These are phyloP conservation scores for Penicillium griseofulvum DNA, from an alignment of 2,329 filamentous ascomycete genomes.

Conservation along the genomic window DNA sequence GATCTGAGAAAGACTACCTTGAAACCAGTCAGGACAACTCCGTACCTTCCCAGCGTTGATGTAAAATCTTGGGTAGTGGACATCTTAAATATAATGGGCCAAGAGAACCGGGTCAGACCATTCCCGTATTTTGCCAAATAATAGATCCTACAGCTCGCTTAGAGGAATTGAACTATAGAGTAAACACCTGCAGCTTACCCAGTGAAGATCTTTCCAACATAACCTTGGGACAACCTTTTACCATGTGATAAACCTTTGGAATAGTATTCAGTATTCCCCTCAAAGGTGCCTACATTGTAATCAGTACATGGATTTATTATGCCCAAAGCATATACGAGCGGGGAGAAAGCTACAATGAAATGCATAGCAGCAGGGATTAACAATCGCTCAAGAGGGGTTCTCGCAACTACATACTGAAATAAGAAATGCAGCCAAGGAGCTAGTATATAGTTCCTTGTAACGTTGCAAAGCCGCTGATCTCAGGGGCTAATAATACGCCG, in stretches of 20 bases:
- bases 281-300: neutral
- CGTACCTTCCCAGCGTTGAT: neutral
- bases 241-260: neutral
- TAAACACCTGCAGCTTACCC: neutral
- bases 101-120: neutral
- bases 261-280: neutral
- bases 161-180: neutral
- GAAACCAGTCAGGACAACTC: neutral
- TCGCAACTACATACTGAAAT: slow-evolving; percentile 3
- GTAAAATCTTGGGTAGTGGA: neutral
- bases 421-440: slow-evolving; percentile 12
- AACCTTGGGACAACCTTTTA: neutral
- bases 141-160: slow-evolving; percentile 9
- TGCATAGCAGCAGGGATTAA: slow-evolving; percentile 3
- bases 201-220: neutral
- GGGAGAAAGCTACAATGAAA: neutral
- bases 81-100: neutral
- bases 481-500: neutral
- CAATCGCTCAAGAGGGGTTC: slow-evolving; percentile 4
- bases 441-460: slow-evolving; percentile 9
- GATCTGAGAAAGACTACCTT: neutral
- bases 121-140: neutral
- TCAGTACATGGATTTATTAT: neutral
- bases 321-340: neutral
- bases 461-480: slow-evolving; percentile 1